These are phyloP conservation scores for Quercus parvula DNA, from an alignment of 306 rosid species.

Conservation along the genomic window DNA sequence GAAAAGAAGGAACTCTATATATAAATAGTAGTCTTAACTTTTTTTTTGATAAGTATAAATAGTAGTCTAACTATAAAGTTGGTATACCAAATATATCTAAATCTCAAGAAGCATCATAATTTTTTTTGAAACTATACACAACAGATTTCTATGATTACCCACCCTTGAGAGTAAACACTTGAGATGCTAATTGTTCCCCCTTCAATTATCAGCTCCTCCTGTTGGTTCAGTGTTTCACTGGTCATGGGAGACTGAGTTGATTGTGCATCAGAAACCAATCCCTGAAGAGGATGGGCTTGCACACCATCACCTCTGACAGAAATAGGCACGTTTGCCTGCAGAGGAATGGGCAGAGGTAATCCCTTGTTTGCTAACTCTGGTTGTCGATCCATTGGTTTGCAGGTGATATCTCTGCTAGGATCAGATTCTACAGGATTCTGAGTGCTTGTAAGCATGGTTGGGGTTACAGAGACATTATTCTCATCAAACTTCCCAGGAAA, in stretches of 20 bases:
- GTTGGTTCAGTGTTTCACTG: slow-evolving; percentile 51
- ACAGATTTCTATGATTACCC: slow-evolving; percentile 30
- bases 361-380: slow-evolving; percentile 66
- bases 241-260: slow-evolving; percentile 54
- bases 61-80: neutral
- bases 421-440: slow-evolving; percentile 57
- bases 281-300: slow-evolving; percentile 66
- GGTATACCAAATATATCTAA: neutral
- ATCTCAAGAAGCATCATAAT: neutral
- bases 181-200: slow-evolving; percentile 96
- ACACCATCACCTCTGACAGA: slow-evolving; percentile 63
- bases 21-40: neutral
- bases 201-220: slow-evolving; percentile 64
- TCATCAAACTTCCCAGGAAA: slow-evolving; percentile 86
- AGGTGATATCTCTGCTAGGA: slow-evolving; percentile 48
- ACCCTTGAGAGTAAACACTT: slow-evolving; percentile 94
- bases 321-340: slow-evolving; percentile 48
- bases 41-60: neutral
- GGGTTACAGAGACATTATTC: slow-evolving; percentile 52
- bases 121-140: neutral
- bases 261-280: slow-evolving; percentile 62
- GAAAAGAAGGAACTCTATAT: neutral
- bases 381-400: slow-evolving; percentile 52
- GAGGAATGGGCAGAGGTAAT: slow-evolving; percentile 44
- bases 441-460: slow-evolving; percentile 51